Percentiles rank a stretch among this genome's conserved stretches.
These are phyloP conservation scores for Tetrapyrgos nigripes DNA, from an alignment of 1,284 basidiomycete species.

Conservation along the genomic window DNA sequence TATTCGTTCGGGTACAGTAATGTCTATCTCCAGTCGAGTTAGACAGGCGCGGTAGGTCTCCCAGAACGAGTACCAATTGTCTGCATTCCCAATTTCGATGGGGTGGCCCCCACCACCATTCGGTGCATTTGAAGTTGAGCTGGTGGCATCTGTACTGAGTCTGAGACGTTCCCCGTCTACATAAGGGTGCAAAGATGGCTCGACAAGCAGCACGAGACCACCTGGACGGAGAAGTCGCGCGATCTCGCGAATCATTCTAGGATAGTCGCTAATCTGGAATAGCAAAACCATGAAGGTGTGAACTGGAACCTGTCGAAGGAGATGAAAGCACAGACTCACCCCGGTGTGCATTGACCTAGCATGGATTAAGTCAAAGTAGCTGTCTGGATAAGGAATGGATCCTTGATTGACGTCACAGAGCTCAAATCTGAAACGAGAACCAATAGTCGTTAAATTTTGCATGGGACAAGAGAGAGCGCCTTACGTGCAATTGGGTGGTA, in stretches of 20 bases:
- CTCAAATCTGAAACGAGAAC: conserved; percentile 56
- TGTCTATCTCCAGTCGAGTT: conserved; percentile 55
- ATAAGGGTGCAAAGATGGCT: conserved; percentile 58
- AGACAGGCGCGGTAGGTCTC: conserved; percentile 62
- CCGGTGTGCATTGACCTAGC: conserved; percentile 70
- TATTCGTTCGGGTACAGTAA: conserved; percentile 60
- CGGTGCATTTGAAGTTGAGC: conserved; percentile 6
- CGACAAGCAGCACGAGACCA: conserved; percentile 70
- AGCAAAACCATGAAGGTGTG: conserved; percentile 7
- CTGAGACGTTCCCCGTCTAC: conserved; percentile 50
- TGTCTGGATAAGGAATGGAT: conserved; percentile 64
- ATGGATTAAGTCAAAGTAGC: conserved; percentile 70
- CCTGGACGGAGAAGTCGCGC: conserved; percentile 70
- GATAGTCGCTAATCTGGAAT: conserved; percentile 63
- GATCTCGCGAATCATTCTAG: conserved; percentile 62
- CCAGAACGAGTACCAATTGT: conserved; percentile 68
- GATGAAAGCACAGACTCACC: conserved; percentile 45
- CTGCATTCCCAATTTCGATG: too few species aligned
- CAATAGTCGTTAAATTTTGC: not conserved
- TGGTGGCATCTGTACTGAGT: too few species aligned
- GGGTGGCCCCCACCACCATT: conserved; percentile 35
- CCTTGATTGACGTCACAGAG: conserved; percentile 66
- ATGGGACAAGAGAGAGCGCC: conserved; percentile 22
- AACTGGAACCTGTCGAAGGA: conserved; percentile 12
- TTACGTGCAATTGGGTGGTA: conserved; percentile 74